A percentile compares a stretch with the other conserved stretches of the same genome.
These are phyloP conservation scores for Spathaspora passalidarum DNA, from an alignment of 805 yeast species.

Conservation along the genomic window DNA sequence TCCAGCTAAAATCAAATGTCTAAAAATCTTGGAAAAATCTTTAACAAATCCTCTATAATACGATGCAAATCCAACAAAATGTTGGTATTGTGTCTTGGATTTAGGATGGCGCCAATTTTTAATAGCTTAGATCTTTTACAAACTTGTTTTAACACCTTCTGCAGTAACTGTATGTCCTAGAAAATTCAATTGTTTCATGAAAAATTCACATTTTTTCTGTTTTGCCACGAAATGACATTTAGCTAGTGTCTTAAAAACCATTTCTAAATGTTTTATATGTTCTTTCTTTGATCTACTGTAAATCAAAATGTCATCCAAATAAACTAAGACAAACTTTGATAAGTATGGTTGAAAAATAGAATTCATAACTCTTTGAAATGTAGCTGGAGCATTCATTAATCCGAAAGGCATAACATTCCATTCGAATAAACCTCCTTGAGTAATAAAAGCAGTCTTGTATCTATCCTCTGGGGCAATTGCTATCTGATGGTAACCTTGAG, in stretches of 20 bases:
- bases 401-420: constrained; percentile 25
- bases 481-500: constrained; percentile 15
- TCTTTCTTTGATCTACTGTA: constrained; percentile 6
- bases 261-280: background rate
- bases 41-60: no score
- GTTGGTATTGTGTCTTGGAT: no score
- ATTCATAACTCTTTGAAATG: constrained; percentile 14
- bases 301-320: constrained; percentile 17
- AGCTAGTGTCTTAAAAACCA: background rate
- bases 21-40: no score
- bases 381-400: constrained; percentile 19
- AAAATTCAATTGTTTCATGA: background rate
- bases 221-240: constrained; percentile 1
- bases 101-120: no score
- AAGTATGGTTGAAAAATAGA: constrained; percentile 4
- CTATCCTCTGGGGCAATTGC: constrained; percentile 6
- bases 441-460: constrained; percentile 18
- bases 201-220: background rate
- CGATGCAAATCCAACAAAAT: no score
- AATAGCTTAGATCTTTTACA: background rate
- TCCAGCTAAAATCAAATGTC: no score
- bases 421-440: constrained; percentile 16
- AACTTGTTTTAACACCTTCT: background rate
- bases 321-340: constrained; percentile 10
- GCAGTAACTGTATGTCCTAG: constrained; percentile 1